Conservation (phyloP, 2,329 filamentous ascomycete genomes). For the Cryphonectria nitschkei region DNA sequence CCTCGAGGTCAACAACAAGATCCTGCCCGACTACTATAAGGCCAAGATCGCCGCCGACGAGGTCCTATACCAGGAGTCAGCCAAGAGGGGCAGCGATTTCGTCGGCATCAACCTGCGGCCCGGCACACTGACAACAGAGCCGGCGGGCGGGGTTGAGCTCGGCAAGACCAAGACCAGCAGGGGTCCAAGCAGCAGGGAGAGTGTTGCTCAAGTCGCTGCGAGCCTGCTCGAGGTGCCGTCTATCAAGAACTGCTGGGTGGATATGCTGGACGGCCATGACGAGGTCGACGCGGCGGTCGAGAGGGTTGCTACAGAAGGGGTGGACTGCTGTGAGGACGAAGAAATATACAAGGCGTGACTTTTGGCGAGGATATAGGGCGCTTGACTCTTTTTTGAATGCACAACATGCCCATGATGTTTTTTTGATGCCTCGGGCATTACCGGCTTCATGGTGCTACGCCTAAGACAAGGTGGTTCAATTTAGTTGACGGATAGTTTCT, state of each 20-base stretch:
- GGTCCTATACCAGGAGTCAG: slow-evolving; percentile 53
- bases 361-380: background rate
- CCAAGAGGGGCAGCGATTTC: slow-evolving; percentile 44
- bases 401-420: background rate
- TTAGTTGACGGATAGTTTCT: background rate
- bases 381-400: background rate
- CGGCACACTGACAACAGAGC: slow-evolving; percentile 51
- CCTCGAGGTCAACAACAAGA: slow-evolving; percentile 44
- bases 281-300: slow-evolving; percentile 51
- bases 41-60: slow-evolving; percentile 66
- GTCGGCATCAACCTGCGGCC: slow-evolving; percentile 59
- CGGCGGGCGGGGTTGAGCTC: slow-evolving; percentile 51
- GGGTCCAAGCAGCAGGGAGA: slow-evolving; percentile 55
- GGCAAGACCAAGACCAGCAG: slow-evolving; percentile 47
- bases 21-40: slow-evolving; percentile 58
- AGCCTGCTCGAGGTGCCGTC: slow-evolving; percentile 55
- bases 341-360: slow-evolving; percentile 34
- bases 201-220: slow-evolving; percentile 63
- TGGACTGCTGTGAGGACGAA: slow-evolving; percentile 59
- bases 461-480: background rate
- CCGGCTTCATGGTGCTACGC: background rate
- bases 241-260: slow-evolving; percentile 56
- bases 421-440: background rate
- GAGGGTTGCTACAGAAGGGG: slow-evolving; percentile 51
- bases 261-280: slow-evolving; percentile 58